A percentile compares a stretch with the other conserved stretches of the same genome.
Evolutionary conservation across 345 rosid species (phyloP).

Genomic region (Eucalyptus sideroxylon): DNA sequence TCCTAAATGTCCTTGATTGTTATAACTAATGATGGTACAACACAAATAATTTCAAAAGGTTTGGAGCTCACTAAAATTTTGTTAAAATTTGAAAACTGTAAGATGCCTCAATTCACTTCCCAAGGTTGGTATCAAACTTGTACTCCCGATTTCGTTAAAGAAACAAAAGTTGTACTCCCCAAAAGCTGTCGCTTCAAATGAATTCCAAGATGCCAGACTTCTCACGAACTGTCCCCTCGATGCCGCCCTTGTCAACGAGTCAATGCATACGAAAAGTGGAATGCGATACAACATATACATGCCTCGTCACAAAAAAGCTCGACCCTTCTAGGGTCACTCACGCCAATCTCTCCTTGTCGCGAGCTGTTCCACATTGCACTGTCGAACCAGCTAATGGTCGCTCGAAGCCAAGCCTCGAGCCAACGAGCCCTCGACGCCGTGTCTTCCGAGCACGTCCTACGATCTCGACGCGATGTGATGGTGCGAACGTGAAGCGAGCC

Average conservation of each 20-base stretch:
- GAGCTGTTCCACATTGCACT: neutral
- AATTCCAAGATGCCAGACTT: neutral
- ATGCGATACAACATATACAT: too few species aligned
- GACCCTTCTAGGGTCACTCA: neutral
- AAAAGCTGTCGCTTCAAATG: neutral
- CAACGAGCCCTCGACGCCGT: neutral
- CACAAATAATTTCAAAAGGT: fast-evolving
- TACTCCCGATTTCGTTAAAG: neutral
- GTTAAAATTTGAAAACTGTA: neutral
- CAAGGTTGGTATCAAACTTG: neutral
- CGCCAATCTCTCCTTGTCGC: neutral
- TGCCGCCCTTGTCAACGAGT: neutral
- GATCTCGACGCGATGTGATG: neutral
- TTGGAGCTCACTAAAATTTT: neutral
- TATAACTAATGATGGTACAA: neutral
- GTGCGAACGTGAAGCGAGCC: neutral
- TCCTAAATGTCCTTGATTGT: neutral
- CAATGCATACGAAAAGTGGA: neutral
- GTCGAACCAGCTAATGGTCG: neutral
- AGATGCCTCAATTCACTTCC: neutral
- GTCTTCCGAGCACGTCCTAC: neutral
- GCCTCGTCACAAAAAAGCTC: neutral
- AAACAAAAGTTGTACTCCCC: neutral
- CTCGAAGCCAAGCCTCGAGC: neutral
- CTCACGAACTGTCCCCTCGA: neutral